Evolutionary conservation across 2,329 filamentous ascomycete genomes (phyloP), one percentile per base, ranked within the genome.

Genomic region (Monosporascus ibericus): DNA sequence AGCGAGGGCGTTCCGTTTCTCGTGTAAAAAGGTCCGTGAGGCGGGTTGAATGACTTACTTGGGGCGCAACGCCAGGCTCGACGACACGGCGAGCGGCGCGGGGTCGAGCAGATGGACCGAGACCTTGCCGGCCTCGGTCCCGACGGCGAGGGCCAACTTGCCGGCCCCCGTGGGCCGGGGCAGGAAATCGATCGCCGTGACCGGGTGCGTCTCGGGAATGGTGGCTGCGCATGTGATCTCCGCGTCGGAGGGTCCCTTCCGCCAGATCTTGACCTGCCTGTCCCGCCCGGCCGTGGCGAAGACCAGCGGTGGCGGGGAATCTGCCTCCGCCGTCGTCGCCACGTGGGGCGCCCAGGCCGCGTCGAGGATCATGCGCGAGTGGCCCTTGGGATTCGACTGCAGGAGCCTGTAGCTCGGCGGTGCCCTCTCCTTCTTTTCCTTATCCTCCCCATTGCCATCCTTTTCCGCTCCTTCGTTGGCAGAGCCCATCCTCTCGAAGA

Each of bases 281-380:
- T 99, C 94, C 61, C 94, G 80, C 3, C 92, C 90, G 1, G 92
- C 92, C 0, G 94, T 99, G 14, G 88, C 87, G 69, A 99, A 99
- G 9, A 78, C 65, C 9, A 70, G 63, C 3, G 27, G 79, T 11
- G 11, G 9, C 9, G 30, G 30, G 30, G 30, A 34, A 5, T 30
- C 22, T 9, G 22, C 4, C 24, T 46, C 42, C 7, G 65, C 64
- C 2, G 63, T 58, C 6, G 65, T 17, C 68, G 77, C 27, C 1
- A 34, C 11, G 30, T 9, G 30, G 30, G 87, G 86, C 1, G 87
- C 85, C 92, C 94, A 99, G 2, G 88, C 83, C 1, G 85, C 88
- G 65, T 91, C 90, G 15, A 97, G 77, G 46, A 99, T 92, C 91
- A 99, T 97, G 54, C 94, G 79, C 4, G 87, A 79, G 68, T 99